Evolutionary conservation across 345 rosid species (phyloP), one percentile per base, ranked within the genome.

Genomic region (Balakata baccata): DNA sequence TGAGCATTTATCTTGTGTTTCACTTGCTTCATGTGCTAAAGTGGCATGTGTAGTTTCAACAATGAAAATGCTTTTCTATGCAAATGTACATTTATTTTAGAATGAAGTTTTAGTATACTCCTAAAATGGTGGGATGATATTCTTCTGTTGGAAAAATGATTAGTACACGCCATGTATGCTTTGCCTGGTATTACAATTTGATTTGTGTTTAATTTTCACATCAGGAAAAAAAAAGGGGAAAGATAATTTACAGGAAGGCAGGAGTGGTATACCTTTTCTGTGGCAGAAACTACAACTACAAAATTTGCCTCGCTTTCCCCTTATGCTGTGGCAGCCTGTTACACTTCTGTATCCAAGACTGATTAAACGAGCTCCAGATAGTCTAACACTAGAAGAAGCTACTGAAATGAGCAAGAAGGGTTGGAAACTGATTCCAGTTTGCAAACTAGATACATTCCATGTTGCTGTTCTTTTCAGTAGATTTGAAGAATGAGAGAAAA

Each of bases 261-360:
- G 98, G 98, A 39, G 88, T 87, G 60, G 20, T 94, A 46, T 94
- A 74, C 59, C 92, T 94, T 53, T 94, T 90, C 73, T 86, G 98
- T 78, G 98, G 98, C 50, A 87, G 99, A 85, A 95, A 95, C 79
- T 95, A 95, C 75, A 90, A 90, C 81, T 87, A 89, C 82, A 90
- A 75, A 83, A 82, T 84, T 77, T 88, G 92, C 38, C 94, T 0
- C 91, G 79, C 3, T 90, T 88, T 75, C 99, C 99, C 65, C 89
- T 95, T 60, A 95, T 95, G 99, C 69, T 92, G 80, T 95, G 99
- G 99, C 90, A 85, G 69, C 99, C 98, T 76, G 67, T 73, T 29
- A 78, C 92, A 38, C 98, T 97, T 63, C 80, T 90, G 74, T 92
- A 92, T 78, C 99, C 98, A 0, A 83, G 86, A 87, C 73, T 95